These are phyloP conservation scores for Endoconidiophora laricicola DNA, from an alignment of 2,329 filamentous ascomycete genomes.

Conservation along the genomic window DNA sequence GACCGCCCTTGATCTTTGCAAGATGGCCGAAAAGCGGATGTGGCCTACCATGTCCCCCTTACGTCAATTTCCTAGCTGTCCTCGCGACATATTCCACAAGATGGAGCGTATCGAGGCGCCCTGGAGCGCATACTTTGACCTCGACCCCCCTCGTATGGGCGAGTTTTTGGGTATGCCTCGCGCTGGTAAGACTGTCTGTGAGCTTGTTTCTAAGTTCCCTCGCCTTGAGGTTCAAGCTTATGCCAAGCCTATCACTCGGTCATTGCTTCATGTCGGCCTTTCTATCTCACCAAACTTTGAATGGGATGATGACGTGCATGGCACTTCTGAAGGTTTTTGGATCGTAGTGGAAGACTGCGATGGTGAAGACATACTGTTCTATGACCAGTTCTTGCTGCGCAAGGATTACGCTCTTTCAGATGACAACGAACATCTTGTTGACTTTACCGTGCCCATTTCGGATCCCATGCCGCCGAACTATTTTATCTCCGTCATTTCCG, in stretches of 20 bases:
- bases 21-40: conserved; percentile 99
- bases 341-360: conserved; percentile 95
- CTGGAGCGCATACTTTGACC: conserved; percentile 87
- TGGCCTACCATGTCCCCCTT: conserved; percentile 98
- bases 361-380: conserved; percentile 86
- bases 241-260: conserved; percentile 86
- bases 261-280: conserved; percentile 78
- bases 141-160: conserved; percentile 91
- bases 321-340: conserved; percentile 85
- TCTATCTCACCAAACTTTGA: conserved; percentile 88
- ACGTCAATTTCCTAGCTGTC: conserved; percentile 71
- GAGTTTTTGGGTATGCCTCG: conserved; percentile 84
- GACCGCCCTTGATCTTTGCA: conserved; percentile 83
- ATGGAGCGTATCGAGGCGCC: conserved; percentile 88
- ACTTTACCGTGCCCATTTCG: conserved; percentile 90
- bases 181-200: conserved; percentile 70
- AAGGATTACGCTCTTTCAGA: conserved; percentile 76
- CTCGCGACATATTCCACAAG: conserved; percentile 75
- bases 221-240: conserved; percentile 84
- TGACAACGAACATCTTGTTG: conserved; percentile 82
- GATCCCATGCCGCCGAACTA: conserved; percentile 98
- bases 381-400: conserved; percentile 83
- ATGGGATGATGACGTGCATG: conserved; percentile 85
- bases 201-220: conserved; percentile 80
- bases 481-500: conserved; percentile 87